Evolutionary conservation across 768 basidiomycete genomes (phyloP).

Genomic region (Daedaleopsis nitida): DNA sequence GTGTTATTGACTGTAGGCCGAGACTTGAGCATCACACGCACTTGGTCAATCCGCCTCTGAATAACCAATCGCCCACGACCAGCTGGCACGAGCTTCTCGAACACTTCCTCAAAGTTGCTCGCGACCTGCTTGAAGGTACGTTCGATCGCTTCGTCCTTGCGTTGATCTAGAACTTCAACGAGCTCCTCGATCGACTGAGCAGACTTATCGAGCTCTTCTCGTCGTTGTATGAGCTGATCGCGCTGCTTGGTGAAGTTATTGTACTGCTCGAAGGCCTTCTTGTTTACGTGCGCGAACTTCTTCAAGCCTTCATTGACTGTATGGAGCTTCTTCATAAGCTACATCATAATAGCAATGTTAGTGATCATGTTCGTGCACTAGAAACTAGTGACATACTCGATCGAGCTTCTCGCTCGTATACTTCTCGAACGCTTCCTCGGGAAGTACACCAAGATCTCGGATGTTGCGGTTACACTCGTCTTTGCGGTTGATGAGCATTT

Average conservation of each 20-base stretch:
- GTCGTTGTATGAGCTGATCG: constrained; percentile 82
- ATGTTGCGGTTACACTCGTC: constrained; percentile 97
- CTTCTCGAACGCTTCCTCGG: constrained; percentile 97
- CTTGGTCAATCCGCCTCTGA: constrained; percentile 87
- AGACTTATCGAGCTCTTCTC: constrained; percentile 90
- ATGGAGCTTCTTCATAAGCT: constrained; percentile 95
- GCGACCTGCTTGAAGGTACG: constrained; percentile 98
- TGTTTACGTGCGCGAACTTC: constrained; percentile 98
- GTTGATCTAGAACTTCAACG: constrained; percentile 90
- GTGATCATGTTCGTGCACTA: not conserved
- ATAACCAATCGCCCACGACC: constrained; percentile 92
- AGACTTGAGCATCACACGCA: constrained; percentile 29
- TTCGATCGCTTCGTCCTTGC: constrained; percentile 99
- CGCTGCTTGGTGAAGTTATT: constrained; percentile 97
- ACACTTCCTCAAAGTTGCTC: constrained; percentile 95
- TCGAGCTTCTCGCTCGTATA: constrained; percentile 89
- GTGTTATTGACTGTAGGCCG: not conserved
- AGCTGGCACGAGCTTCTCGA: constrained; percentile 93
- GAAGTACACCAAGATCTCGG: constrained; percentile 92
- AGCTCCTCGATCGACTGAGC: constrained; percentile 90
- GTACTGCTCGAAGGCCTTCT: constrained; percentile 99
- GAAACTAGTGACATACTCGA: constrained; percentile 51
- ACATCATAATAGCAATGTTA: not conserved
- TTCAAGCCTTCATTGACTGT: constrained; percentile 90
- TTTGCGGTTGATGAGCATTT: constrained; percentile 80